Base-by-base conservation (phyloP, 2,329 filamentous ascomycete genomes). In the Pestalotiopsis sp. region DNA sequence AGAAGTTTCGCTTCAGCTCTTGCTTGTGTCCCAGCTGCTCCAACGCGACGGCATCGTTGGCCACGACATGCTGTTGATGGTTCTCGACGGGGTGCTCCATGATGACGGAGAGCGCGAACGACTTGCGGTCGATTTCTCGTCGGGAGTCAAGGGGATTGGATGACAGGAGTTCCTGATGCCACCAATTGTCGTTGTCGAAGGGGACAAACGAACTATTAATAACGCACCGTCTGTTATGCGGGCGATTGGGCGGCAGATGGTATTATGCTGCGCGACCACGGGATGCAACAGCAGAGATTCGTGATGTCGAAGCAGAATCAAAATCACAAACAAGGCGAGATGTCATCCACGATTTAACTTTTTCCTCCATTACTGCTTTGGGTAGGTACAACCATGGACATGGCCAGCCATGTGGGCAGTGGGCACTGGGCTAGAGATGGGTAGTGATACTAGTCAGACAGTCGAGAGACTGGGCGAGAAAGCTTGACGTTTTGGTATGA, bases 1-100 rank as follows among this genome's bases (percentile, higher is more conserved):
- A 85, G 69, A 87, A 86, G 75, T 85, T 85, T 62, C 85, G 81
- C 73, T 82, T 79, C 14, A 86, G 78, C 74, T 86, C 83, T 72
- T 85, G 83, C 75, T 82, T 84, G 68, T 85, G 82, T 61, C 84
- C 84, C 57, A 86, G 76, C 14, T 80, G 77, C 69, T 81, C 81
- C 17, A 86, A 78, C n/a, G 77, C 78, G 5, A 76, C 79, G 2
- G 80, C 79, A 71, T 83, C 73, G 7, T 72, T 67, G 52, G 68
- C 70, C 17, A 69, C 66, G 52, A 38, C 49, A 39, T 65, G 59
- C 9, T 64, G 41, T 60, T 69, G 56, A 59, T 67, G 41, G 20
- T 71, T 67, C 38, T 68, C 69, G 70, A 72, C 73, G 41, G 63
- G 45, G 17, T 52, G 23, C 62, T 66, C 45, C 45, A 57, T 66